These are phyloP conservation scores for Cinnamomum micranthum DNA, from an alignment of 164 flowering plant genomes.

Conservation along the genomic window DNA sequence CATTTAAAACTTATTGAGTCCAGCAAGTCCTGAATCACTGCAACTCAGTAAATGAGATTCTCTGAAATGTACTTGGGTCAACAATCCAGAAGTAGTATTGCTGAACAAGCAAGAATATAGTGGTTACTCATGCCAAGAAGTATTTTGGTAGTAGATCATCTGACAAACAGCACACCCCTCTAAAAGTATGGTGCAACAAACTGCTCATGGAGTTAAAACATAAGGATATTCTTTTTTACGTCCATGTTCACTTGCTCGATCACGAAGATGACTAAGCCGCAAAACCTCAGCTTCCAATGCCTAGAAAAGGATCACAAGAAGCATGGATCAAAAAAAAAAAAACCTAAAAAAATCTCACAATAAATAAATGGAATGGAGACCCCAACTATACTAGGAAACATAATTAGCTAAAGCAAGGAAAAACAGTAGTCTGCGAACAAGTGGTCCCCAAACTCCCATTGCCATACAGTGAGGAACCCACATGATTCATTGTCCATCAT, in stretches of 20 bases:
- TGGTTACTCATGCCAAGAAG: background rate
- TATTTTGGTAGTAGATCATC: background rate
- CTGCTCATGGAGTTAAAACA: background rate
- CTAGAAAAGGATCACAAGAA: slow-evolving; percentile 28
- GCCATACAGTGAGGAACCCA: background rate
- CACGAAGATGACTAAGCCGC: slow-evolving; percentile 91
- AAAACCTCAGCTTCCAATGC: slow-evolving; percentile 79
- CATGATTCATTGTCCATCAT: background rate
- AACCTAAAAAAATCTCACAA: background rate
- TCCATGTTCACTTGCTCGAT: slow-evolving; percentile 94
- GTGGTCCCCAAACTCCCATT: background rate
- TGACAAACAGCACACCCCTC: background rate
- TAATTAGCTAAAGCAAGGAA: background rate
- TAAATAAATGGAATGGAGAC: background rate
- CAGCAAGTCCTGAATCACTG: too few species aligned
- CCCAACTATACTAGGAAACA: background rate
- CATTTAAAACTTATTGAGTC: too few species aligned
- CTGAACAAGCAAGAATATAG: background rate
- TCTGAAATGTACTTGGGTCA: too few species aligned
- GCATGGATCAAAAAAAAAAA: background rate
- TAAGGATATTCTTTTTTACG: slow-evolving; percentile 95
- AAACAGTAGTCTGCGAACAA: background rate
- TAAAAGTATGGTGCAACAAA: background rate
- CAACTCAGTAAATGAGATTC: too few species aligned
- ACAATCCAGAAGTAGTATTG: background rate